Evolutionary conservation across 371 early-diverging fungal species (phyloP).

Genomic region (Syncephalastrum contaminatum): DNA sequence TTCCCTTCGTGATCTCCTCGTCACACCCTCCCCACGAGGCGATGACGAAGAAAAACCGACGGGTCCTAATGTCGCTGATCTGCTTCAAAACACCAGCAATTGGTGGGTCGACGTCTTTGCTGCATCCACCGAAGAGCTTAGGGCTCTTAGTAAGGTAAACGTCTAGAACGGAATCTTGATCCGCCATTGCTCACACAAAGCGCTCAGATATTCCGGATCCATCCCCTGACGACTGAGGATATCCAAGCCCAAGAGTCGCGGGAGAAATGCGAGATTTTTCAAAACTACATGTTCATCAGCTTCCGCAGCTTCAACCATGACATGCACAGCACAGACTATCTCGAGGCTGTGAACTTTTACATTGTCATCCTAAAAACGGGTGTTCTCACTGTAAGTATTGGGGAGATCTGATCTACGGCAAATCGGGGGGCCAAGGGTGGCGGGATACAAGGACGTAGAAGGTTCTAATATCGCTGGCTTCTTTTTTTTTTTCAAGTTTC

Average conservation of each 20-base stretch:
- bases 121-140: constrained; percentile 82
- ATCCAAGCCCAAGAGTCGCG: constrained; percentile 88
- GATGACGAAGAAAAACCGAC: constrained; percentile 11
- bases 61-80: constrained; percentile 17
- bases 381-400: constrained; percentile 54
- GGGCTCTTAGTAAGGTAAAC: constrained; percentile 60
- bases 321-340: constrained; percentile 66
- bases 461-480: background rate
- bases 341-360: constrained; percentile 82
- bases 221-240: constrained; percentile 93
- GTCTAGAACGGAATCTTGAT: background rate
- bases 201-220: constrained; percentile 57
- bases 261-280: constrained; percentile 92
- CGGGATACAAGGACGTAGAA: background rate
- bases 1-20: constrained; percentile 46
- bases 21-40: constrained; percentile 13
- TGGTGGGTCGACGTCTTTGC: constrained; percentile 91
- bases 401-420: no score
- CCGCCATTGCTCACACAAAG: background rate
- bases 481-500: constrained; percentile 40
- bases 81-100: constrained; percentile 45
- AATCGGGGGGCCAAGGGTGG: no score
- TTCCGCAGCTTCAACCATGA: constrained; percentile 79
- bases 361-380: constrained; percentile 75
- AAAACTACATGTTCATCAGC: constrained; percentile 90